Base-by-base conservation (phyloP, 1,284 basidiomycete species). In the Rhizoctonia solani region DNA sequence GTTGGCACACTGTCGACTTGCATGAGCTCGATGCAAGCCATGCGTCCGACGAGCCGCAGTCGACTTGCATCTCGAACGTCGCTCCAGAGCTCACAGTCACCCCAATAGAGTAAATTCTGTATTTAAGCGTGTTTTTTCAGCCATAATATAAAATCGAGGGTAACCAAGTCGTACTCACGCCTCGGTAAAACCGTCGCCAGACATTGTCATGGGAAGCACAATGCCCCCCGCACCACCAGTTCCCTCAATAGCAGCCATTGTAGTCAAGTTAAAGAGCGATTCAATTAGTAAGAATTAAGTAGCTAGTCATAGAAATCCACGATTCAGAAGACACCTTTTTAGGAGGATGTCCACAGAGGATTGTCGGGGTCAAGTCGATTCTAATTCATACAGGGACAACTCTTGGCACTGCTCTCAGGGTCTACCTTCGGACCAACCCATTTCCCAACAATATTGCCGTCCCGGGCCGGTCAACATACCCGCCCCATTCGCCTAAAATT, bases 191-290 rank as follows among this genome's bases (percentile, higher is more conserved):
- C 58, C 58, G 37, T 63, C 58, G 47, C 58, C 58, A 50, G 58
- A 63, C 58, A 63, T 50, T 6, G 58, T 63, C 58, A 63, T 37
- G 21, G 58, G 58, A 25, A 63, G 46, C 46, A 63, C 58, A 39
- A 63, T 34, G 21, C 58, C 58, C 34, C 58, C 58, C 39, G 58
- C 32, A 27, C 58, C 47, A 50, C 58, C 58, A 21, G 47, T 50
- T 4, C 46, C 58, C 52, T 63, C 58, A 5, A 46, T 19, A 52
- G 49, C 27, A 25, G 58, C 47, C 58, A 63, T 63, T 19, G 46
- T 27, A 27, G 25, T 41, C 13, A 30, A 52, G 13, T 39, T 25
- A 23, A 44, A 5, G 32, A 13, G 6, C 25, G n/a, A n/a, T n/a
- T n/a, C n/a, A n/a, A n/a, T n/a, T n/a, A n/a, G n/a, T n/a, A n/a